phyloP scores from a whole-genome alignment of 1,284 basidiomycete species.

The Sporisorium iseilematis-ciliati region DNA sequence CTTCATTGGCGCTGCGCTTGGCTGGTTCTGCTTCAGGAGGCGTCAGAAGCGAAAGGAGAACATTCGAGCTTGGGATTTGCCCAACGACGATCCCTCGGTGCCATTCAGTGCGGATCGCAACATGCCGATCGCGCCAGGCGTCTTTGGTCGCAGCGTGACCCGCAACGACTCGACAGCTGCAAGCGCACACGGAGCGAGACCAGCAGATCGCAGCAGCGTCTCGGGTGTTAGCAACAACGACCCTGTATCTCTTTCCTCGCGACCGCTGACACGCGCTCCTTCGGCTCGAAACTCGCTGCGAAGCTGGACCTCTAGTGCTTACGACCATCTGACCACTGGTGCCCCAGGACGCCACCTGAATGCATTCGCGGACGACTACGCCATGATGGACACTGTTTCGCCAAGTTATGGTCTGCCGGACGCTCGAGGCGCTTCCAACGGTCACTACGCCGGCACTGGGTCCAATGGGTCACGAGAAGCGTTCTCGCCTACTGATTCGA shows the following conservation, averaged over 20 bases:
- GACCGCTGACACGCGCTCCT: constrained; percentile 27
- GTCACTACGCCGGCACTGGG: constrained; percentile 2
- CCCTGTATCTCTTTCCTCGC: constrained; percentile 24
- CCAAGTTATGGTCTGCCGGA: neutral
- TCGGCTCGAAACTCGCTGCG: constrained; percentile 40
- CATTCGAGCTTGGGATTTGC: constrained; percentile 48
- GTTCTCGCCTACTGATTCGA: constrained; percentile 33
- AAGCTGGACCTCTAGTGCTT: constrained; percentile 47
- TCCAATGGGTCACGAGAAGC: constrained; percentile 24
- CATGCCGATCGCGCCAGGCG: constrained; percentile 44
- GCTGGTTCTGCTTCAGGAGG: constrained; percentile 51
- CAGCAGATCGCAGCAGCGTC: constrained; percentile 20
- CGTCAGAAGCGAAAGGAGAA: constrained; percentile 33
- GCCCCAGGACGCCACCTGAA: constrained; percentile 6
- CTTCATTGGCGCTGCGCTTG: constrained; percentile 31
- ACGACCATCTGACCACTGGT: constrained; percentile 26
- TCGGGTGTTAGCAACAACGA: constrained; percentile 38
- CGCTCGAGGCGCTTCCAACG: neutral
- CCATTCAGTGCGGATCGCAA: constrained; percentile 44
- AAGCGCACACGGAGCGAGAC: constrained; percentile 8
- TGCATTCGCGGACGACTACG: constrained; percentile 21
- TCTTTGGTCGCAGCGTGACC: constrained; percentile 35
- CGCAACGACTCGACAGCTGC: constrained; percentile 18
- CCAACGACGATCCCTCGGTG: constrained; percentile 36
- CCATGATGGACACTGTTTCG: constrained; percentile 26